Evolutionary conservation across 1,284 basidiomycete species (phyloP).

Genomic region (Cystobasidiaceae sp.): DNA sequence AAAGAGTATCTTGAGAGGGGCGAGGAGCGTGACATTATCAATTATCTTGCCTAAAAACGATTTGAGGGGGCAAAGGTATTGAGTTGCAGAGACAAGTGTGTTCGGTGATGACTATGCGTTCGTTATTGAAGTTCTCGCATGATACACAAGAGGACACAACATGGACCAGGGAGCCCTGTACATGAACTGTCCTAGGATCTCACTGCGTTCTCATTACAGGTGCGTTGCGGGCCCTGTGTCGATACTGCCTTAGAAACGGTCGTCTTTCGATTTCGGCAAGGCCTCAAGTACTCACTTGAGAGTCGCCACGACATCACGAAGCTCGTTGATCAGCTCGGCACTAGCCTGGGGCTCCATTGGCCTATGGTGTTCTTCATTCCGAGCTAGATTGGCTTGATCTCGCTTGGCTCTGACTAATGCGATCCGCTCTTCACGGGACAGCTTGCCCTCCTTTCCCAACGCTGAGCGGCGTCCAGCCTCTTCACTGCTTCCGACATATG

Average conservation of each 20-base stretch:
- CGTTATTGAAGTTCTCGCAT: too few relatives aligned
- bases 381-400: neutral
- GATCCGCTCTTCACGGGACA: slow-evolving; percentile 11
- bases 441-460: neutral
- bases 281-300: neutral
- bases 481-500: neutral
- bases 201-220: neutral
- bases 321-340: slow-evolving; percentile 11
- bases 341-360: neutral
- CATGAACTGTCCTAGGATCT: too few relatives aligned
- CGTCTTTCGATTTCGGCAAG: neutral
- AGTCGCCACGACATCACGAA: slow-evolving; percentile 12
- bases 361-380: neutral
- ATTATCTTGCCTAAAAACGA: slow-evolving; percentile 28
- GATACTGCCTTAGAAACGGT: neutral
- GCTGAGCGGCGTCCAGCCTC: neutral
- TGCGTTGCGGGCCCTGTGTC: neutral
- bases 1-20: slow-evolving; percentile 92
- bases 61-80: too few relatives aligned
- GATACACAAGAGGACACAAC: too few relatives aligned
- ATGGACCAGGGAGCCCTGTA: too few relatives aligned
- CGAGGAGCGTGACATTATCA: slow-evolving; percentile 28
- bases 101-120: too few relatives aligned
- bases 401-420: slow-evolving; percentile 1
- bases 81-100: too few relatives aligned